These are phyloP conservation scores for Sphagnum magellanicum DNA, from an alignment of 228 moss, liverwort and hornwort species.

Conservation along the genomic window DNA sequence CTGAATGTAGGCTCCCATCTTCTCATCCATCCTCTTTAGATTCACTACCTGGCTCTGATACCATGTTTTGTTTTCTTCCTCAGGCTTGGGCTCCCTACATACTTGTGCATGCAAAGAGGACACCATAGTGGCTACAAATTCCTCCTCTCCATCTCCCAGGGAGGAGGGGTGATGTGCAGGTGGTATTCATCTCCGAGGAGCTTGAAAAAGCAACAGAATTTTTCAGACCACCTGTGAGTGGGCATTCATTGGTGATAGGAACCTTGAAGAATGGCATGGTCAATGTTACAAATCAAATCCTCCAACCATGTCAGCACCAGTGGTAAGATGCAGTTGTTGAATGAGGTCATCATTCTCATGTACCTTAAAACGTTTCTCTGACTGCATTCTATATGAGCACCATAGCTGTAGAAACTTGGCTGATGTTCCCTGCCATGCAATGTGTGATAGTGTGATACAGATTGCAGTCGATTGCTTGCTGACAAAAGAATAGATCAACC, in stretches of 20 bases:
- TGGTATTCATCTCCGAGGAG: slow-evolving; percentile 41
- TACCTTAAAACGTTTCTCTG: slow-evolving; percentile 11
- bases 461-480: slow-evolving; percentile 41
- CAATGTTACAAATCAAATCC: slow-evolving; percentile 44
- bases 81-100: no score
- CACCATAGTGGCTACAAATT: no score
- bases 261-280: slow-evolving; percentile 44
- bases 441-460: slow-evolving; percentile 19
- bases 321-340: no score
- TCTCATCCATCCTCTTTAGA: no score
- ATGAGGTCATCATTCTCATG: slow-evolving; percentile 15
- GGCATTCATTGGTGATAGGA: slow-evolving; percentile 46
- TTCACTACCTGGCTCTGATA: no score
- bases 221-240: slow-evolving; percentile 40
- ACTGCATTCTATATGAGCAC: slow-evolving; percentile 3
- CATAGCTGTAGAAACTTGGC: neutral
- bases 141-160: no score
- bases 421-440: slow-evolving; percentile 22
- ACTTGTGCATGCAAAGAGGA: no score
- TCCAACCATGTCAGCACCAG: slow-evolving; percentile 8
- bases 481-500: slow-evolving; percentile 48
- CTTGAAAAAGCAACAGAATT: slow-evolving; percentile 52
- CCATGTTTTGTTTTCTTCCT: no score
- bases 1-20: no score
- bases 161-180: no score